phyloP scores from a whole-genome alignment of 768 basidiomycete species.

The Panus rudis region DNA sequence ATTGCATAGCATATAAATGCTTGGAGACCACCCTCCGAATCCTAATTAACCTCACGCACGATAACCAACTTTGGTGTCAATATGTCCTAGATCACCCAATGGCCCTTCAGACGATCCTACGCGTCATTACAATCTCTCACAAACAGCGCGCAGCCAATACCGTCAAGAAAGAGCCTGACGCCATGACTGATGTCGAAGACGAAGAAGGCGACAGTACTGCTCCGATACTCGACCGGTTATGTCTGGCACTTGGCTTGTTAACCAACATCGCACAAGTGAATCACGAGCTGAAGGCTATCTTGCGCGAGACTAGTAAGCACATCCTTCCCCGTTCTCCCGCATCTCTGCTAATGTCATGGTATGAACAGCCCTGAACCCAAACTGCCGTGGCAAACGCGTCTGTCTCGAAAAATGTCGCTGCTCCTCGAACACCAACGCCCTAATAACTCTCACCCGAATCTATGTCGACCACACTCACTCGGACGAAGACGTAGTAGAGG shows the following conservation, averaged over 20 bases:
- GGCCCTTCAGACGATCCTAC: constrained; percentile 40
- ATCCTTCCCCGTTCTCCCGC: too few species aligned
- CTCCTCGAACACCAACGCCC: constrained; percentile 31
- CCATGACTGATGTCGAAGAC: constrained; percentile 9
- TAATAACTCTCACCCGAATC: constrained; percentile 45
- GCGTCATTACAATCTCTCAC: constrained; percentile 39
- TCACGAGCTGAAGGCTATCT: constrained; percentile 37
- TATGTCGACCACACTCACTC: constrained; percentile 35
- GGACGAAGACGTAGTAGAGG: constrained; percentile 23
- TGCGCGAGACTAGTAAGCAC: constrained; percentile 45
- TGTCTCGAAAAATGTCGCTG: constrained; percentile 56
- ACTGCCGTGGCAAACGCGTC: constrained; percentile 40
- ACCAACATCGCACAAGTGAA: constrained; percentile 67
- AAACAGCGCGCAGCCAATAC: constrained; percentile 8
- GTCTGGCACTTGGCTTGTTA: constrained; percentile 66
- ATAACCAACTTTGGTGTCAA: constrained; percentile 47
- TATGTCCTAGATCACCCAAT: constrained; percentile 41
- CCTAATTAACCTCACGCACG: constrained; percentile 66
- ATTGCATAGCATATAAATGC: constrained; percentile 35
- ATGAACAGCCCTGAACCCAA: constrained; percentile 47
- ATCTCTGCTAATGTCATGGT: too few species aligned
- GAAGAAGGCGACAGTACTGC: constrained; percentile 23
- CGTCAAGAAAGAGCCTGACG: constrained; percentile 13
- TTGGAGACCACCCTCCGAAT: constrained; percentile 55
- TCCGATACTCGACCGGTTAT: constrained; percentile 59